phyloP scores from a whole-genome alignment of 345 rosid genomes.

The Gossypium turneri region DNA sequence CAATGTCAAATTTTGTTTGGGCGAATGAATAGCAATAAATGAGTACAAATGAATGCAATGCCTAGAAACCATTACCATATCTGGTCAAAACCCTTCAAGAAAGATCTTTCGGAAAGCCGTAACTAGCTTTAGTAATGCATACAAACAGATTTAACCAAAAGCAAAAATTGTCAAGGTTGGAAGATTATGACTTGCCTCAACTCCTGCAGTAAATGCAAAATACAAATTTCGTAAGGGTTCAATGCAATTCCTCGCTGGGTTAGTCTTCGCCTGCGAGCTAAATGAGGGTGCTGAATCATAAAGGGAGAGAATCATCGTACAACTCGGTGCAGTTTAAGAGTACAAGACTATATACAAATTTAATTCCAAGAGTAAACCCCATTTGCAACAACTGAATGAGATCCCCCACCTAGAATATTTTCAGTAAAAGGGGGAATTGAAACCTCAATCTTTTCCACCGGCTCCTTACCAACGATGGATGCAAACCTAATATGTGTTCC shows the following conservation, averaged over 20 bases:
- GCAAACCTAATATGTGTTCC: conserved; percentile 69
- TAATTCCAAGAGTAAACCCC: conserved; percentile 5
- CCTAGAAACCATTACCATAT: too few relatives aligned
- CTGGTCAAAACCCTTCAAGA: too few relatives aligned
- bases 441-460: conserved; percentile 80
- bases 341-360: conserved; percentile 5
- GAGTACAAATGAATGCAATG: too few relatives aligned
- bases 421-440: conserved; percentile 32
- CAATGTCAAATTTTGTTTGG: too few relatives aligned
- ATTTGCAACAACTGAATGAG: not conserved
- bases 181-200: not conserved
- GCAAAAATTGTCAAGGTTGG: too few relatives aligned
- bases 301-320: not conserved
- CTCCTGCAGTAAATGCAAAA: not conserved
- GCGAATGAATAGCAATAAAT: too few relatives aligned
- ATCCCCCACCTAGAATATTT: conserved; percentile 11
- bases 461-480: conserved; percentile 47
- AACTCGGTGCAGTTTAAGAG: not conserved
- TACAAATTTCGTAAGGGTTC: not conserved
- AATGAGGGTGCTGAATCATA: not conserved
- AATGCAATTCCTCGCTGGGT: not conserved
- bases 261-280: not conserved
- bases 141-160: too few relatives aligned
- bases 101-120: too few relatives aligned
- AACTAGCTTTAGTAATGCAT: too few relatives aligned